Conservation (phyloP, 1,284 basidiomycete species). For the Anthracocystis walkeri region DNA sequence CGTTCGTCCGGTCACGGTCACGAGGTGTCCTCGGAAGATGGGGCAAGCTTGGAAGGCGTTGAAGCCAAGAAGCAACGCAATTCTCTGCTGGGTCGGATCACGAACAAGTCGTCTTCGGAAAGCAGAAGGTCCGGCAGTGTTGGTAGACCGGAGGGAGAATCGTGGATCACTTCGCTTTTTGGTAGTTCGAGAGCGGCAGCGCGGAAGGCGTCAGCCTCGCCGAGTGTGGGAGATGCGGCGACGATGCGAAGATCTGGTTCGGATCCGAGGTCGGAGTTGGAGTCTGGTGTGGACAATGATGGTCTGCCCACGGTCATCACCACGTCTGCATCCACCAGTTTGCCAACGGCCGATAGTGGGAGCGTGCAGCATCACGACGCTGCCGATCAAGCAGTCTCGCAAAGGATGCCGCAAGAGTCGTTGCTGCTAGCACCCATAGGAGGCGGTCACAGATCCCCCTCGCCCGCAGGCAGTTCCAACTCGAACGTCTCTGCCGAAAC, state of each 20-base stretch:
- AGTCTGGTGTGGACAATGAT: background rate
- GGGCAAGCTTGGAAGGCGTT: conserved; percentile 19
- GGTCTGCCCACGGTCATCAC: conserved; percentile 22
- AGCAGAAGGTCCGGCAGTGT: conserved; percentile 24
- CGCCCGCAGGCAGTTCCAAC: conserved; percentile 20
- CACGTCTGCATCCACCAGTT: conserved; percentile 25
- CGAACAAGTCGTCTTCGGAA: conserved; percentile 25
- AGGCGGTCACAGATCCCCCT: conserved; percentile 13
- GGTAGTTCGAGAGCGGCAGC: conserved; percentile 7
- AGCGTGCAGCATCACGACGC: conserved; percentile 13
- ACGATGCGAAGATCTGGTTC: conserved; percentile 11
- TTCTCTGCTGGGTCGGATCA: conserved; percentile 23
- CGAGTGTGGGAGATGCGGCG: background rate
- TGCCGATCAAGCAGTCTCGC: background rate
- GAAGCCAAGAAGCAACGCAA: conserved; percentile 27
- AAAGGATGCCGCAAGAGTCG: conserved; percentile 5
- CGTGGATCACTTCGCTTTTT: conserved; percentile 33
- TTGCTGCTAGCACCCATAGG: conserved; percentile 20
- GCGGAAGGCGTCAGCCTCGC: conserved; percentile 14
- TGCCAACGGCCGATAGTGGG: conserved; percentile 24
- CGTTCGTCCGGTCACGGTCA: conserved; percentile 21
- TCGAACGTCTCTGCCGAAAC: conserved; percentile 24
- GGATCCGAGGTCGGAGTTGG: conserved; percentile 9
- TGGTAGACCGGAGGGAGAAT: conserved; percentile 21
- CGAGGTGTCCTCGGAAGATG: conserved; percentile 36